Evolutionary conservation across 805 yeast species (phyloP), one percentile per base, ranked within the genome.

Genomic region (Kodamaea jinghongensis): DNA sequence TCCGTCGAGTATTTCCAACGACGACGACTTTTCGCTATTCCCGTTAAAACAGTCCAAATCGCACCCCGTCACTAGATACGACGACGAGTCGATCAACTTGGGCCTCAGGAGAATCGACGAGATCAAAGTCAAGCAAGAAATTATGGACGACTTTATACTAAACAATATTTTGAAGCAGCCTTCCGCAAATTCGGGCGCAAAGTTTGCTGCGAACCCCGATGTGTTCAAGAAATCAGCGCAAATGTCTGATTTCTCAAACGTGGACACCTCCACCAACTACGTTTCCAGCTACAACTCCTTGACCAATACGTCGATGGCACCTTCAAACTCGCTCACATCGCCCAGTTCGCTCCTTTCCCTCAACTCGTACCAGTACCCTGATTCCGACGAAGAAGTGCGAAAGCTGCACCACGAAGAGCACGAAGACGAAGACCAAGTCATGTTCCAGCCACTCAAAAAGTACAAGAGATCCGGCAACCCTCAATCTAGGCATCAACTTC

Each of bases 321-420:
- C 23, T 8, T 20, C 23, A 34, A 43, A 47, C 31, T 54, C 63
- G 28, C 48, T 61, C 41, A 60, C 70, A 2, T 59, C 66, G 23
- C 70, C 71, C 11, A 55, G 62, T 25, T 61, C 67, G 32, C 55
- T 66, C 15, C 54, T 65, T 32, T 60, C 66, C 36, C 55, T 65
- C 38, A 59, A 56, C 36, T 55, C 65, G 13, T 54, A 50, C 39
- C 45, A 51, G 39, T 54, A 55, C 40, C 58, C 54, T 31, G 55
- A 49, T 34, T 39, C 42, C 10, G 42, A 39, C 16, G 42, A 39
- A 17, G 42, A 39, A 29, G 31, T 34, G 37, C 38, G 38, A 28
- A 35, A 35, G 23, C 33, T 28, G 12, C 33, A 14, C 30, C 28
- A 13, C 14, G 23, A 20, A 20, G 23, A 20, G 5, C 23, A 20